These are phyloP conservation scores for Phytophthora boehmeriae DNA, from an alignment of 352 stramenopile genomes.

Conservation along the genomic window DNA sequence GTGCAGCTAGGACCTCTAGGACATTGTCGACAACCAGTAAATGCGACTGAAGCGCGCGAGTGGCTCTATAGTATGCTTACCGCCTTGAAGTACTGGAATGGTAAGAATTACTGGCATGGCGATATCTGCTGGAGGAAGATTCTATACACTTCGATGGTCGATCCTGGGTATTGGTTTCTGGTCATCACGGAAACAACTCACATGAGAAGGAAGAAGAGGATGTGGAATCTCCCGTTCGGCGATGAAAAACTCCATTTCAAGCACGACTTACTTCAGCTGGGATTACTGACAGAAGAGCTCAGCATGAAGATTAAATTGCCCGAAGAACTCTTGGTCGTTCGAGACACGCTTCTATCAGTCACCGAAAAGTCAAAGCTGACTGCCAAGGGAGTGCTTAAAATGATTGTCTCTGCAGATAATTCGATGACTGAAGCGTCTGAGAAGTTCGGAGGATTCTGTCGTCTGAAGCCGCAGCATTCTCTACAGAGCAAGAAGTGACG, in stretches of 20 bases:
- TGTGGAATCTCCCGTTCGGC: neutral
- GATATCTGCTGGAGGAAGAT: conserved; percentile 25
- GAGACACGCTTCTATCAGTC: neutral
- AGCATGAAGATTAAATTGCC: neutral
- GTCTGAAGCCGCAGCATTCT: too few relatives aligned
- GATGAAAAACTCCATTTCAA: neutral
- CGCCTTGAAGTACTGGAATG: conserved; percentile 30
- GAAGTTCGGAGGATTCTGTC: too few relatives aligned
- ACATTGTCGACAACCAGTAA: neutral
- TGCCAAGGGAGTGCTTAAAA: neutral
- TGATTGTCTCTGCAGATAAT: too few relatives aligned
- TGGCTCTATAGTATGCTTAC: conserved; percentile 30
- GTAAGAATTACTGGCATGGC: conserved; percentile 26
- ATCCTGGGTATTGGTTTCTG: conserved; percentile 1
- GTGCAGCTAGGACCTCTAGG: conserved; percentile 8
- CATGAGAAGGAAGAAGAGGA: neutral
- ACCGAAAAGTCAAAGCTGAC: neutral
- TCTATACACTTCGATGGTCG: neutral
- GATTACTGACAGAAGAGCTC: neutral
- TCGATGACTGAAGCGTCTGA: too few relatives aligned
- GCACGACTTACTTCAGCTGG: neutral
- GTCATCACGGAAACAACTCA: neutral
- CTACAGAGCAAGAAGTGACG: too few relatives aligned
- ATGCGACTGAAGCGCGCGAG: conserved; percentile 10
- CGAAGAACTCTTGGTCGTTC: neutral